phyloP scores from a whole-genome alignment of 768 basidiomycete genomes.

The Kwoniella mangroviensis region DNA sequence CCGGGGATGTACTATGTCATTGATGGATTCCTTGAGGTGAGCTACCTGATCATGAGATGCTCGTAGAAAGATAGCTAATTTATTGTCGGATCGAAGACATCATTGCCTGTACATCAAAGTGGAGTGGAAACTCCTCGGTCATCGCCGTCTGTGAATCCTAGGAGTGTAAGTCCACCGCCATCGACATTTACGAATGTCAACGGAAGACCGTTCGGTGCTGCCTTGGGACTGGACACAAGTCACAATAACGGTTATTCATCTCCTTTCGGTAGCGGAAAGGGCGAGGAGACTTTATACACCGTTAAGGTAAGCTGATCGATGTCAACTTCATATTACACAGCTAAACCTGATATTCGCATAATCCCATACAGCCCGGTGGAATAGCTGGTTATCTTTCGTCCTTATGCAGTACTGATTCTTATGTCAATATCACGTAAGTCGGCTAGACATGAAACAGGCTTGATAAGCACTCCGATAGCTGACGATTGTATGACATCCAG shows the following conservation, averaged over 20 bases:
- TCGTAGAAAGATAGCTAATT: not conserved
- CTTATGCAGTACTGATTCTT: constrained; percentile 86
- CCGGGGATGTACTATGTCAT: constrained; percentile 95
- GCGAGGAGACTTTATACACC: constrained; percentile 77
- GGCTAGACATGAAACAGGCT: not conserved
- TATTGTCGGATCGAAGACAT: constrained; percentile 10
- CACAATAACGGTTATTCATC: constrained; percentile 11
- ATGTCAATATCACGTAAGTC: constrained; percentile 79
- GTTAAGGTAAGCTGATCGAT: constrained; percentile 64
- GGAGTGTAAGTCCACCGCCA: constrained; percentile 20
- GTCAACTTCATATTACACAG: not conserved
- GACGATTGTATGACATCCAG: constrained; percentile 6
- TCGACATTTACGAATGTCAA: constrained; percentile 17
- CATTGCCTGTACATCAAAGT: constrained; percentile 28
- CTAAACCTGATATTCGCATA: not conserved
- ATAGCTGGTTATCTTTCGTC: constrained; percentile 97
- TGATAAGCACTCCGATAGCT: not conserved
- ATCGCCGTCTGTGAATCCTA: constrained; percentile 4
- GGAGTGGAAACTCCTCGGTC: constrained; percentile 31
- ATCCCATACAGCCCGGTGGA: constrained; percentile 69
- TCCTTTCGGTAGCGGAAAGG: not conserved
- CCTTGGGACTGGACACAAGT: constrained; percentile 35
- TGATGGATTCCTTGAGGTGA: constrained; percentile 91
- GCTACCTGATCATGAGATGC: constrained; percentile 3
- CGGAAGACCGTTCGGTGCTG: constrained; percentile 43